Base-by-base conservation (phyloP, 306 rosid genomes). In the Vigna unguiculata region DNA sequence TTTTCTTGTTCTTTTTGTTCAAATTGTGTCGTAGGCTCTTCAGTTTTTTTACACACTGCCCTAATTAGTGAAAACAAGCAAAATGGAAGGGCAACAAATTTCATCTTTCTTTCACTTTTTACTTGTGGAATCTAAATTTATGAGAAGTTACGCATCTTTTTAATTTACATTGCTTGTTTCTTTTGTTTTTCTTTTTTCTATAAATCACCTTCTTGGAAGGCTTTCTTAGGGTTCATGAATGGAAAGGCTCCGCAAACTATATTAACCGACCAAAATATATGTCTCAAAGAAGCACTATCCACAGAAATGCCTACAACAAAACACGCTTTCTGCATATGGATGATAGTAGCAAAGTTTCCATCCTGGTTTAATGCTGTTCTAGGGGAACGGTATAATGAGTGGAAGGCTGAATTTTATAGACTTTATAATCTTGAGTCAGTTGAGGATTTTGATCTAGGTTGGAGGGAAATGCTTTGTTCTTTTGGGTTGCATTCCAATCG, bases 361-460 rank as follows among this genome's bases (percentile, higher is more conserved):
- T 94, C 98, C 48, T 94, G 98, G 98, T 94, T 91, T 84, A 94
- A 92, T 89, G 97, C 96, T 66, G 91, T 90, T 75, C 82, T 94
- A 76, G 98, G 97, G 69, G 98, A 94, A 60, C 98, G 96, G 40
- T 94, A 94, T 85, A 94, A 89, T 78, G 98, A 90, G 52, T 94
- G 98, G 98, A 94, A 94, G 85, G 87, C 88, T 64, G 98, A 90
- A 78, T 94, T 94, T 80, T 87, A 83, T 84, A 90, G 96, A 75
- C 84, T 94, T 1, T 91, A 90, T 80, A 91, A 91, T 84, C 85
- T 90, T 85, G 98, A 91, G 82, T 89, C 91, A 16, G 86, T 90
- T 81, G 97, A 91, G 73, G 97, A 91, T 62, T 91, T 94, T 77
- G 97, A 94, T 73, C 62, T 87, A 17, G 98, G 96, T 74, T 94